Base-by-base conservation (phyloP, 305 asterid species). In the Andrographis paniculata region DNA sequence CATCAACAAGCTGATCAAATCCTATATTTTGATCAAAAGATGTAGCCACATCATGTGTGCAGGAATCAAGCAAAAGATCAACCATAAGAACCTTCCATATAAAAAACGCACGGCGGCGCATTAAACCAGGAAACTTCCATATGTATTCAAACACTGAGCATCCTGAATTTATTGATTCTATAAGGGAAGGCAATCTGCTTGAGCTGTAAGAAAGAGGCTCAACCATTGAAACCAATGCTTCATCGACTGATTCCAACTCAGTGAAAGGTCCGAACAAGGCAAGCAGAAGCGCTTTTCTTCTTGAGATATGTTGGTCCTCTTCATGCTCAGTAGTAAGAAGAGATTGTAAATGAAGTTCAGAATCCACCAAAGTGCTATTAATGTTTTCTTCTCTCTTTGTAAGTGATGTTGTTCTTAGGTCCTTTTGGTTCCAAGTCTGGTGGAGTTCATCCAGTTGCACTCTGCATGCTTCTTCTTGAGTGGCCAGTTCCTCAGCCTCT, bases 401-500 rank as follows among this genome's bases (percentile, higher is more conserved):
- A 69, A 92, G 92, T 37, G 93, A 72, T 50, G 84, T 74, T 62
- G 72, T 62, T 56, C 74, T 82, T 50, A 73, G 16, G 69, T 84
- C 97, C 67, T 82, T 92, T 71, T 84, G 92, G 76, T 75, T 84
- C 99, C 97, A 92, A 58, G 87, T 72, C 66, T 75, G 88, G 66
- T 92, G 88, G 56, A 92, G 97, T 56, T 76, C 73, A 56, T 84
- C 95, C 70, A 92, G 79, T 74, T 87, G 99, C 49, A 76, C 84
- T 66, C 84, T 79, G 71, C 97, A 92, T 63, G 86, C 93, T 76
- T 92, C 99, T 79, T 92, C 99, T 72, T 87, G 97, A 62, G 99
- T 81, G 51, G 93, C 99, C 60, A 92, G 87, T 76, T 92, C 97
- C 65, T 92, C 99, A 48, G 99, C 95, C 75, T 92, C 99, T 74